These are phyloP conservation scores for Pythium grandisporangium DNA, from an alignment of 352 stramenopile species.

Conservation along the genomic window DNA sequence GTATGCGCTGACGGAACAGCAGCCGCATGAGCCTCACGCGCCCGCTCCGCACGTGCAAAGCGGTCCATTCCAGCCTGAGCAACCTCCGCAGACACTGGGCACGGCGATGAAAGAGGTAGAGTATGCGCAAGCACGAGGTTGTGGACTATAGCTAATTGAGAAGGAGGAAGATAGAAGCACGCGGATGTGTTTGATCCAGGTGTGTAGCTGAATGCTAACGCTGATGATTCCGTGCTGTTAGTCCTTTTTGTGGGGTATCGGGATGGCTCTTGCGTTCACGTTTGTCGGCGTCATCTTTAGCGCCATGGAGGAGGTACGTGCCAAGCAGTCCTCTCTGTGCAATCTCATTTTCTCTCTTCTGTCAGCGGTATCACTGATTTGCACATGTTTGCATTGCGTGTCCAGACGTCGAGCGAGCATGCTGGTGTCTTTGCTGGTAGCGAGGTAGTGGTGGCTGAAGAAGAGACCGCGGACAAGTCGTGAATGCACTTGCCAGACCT, in stretches of 20 bases:
- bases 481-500: too few species aligned
- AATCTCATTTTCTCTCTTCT: too few species aligned
- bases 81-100: slow-evolving; percentile 41
- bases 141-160: too few species aligned
- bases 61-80: slow-evolving; percentile 4
- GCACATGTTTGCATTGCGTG: too few species aligned
- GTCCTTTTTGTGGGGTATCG: slow-evolving; percentile 74
- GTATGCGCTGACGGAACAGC: slow-evolving; percentile 28
- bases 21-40: slow-evolving; percentile 5
- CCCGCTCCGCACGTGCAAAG: slow-evolving; percentile 25
- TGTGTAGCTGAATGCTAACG: not conserved
- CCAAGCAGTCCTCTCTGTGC: too few species aligned
- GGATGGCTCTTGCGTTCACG: slow-evolving; percentile 69
- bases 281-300: slow-evolving; percentile 60
- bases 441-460: too few species aligned
- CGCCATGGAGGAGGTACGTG: slow-evolving; percentile 50
- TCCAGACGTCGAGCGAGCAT: too few species aligned
- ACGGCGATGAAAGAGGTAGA: slow-evolving; percentile 56
- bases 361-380: too few species aligned
- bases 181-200: not conserved
- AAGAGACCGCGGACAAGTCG: too few species aligned
- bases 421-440: too few species aligned
- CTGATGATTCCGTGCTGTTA: slow-evolving; percentile 7
- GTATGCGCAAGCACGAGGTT: too few species aligned
- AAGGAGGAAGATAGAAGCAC: too few species aligned